Evolutionary conservation across 2,329 filamentous ascomycete genomes (phyloP).

Genomic region (Aspergillus costaricaensis): DNA sequence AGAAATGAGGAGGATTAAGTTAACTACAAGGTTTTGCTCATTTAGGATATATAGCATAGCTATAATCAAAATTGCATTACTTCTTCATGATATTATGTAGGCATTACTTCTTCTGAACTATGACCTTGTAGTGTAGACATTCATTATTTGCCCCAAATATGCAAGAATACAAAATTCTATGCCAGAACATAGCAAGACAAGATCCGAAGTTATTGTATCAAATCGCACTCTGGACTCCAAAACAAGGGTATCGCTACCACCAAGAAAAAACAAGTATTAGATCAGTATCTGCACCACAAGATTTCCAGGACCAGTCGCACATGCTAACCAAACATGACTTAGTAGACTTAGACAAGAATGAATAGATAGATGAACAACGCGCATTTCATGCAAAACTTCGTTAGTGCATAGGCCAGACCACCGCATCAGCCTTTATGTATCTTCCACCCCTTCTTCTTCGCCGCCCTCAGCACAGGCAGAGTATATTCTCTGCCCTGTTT

Average conservation of each 20-base stretch:
- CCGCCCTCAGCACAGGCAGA: conserved; percentile 55
- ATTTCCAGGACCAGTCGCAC: neutral
- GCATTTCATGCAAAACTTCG: neutral
- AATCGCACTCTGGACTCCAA: neutral
- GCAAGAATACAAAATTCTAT: too few species aligned
- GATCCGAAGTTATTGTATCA: neutral
- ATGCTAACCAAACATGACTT: too few species aligned
- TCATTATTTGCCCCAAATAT: too few species aligned
- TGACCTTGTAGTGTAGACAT: too few species aligned
- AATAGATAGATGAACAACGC: neutral
- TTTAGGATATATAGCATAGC: neutral
- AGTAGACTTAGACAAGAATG: neutral
- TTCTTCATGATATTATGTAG: too few species aligned
- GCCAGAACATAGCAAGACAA: too few species aligned
- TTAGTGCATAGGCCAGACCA: neutral
- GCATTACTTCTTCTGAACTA: too few species aligned
- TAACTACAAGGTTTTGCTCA: neutral
- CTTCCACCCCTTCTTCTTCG: conserved; percentile 55
- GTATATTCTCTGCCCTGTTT: conserved; percentile 65
- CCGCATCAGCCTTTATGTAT: conserved; percentile 33
- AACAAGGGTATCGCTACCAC: neutral
- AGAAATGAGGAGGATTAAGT: conserved; percentile 1
- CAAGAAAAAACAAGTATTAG: neutral
- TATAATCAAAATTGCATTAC: too few species aligned
- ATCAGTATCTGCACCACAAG: neutral